Base-by-base conservation (phyloP, 2,329 filamentous ascomycete genomes). In the Claviceps sp. region DNA sequence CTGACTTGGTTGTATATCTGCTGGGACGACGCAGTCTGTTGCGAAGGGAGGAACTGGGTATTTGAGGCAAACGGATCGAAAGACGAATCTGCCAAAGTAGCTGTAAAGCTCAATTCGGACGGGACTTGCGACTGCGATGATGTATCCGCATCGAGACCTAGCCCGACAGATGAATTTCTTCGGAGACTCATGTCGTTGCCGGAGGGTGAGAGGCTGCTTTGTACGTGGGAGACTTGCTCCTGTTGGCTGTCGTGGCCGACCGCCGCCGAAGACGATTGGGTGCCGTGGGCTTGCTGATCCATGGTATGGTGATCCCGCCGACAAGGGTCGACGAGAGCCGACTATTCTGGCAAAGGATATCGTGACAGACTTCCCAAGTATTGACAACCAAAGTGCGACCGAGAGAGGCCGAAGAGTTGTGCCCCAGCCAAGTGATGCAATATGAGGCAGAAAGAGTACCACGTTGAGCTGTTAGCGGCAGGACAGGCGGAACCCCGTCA, bases 211-310 rank as follows among this genome's bases (percentile, higher is more conserved):
- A 80, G 80, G 26, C 49, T 39, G 58, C 71, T 77, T 66, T 80
- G 79, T 83, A 85, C 83, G 82, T 80, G 75, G 71, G 72, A 65
- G 64, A 68, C 69, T 62, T 78, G 73, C 17, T 45, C 20, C 59
- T 75, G 75, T 62, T 77, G 74, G 57, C 74, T 73, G 63, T 44
- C 50, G 14, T 54, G 55, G 45, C 48, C 52, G 47, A 52, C 39
- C 37, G 73, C 72, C 61, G 82, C 83, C 58, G 82, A 83, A 58
- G 76, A 78, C 59, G 81, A 83, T 63, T 80, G 79, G 64, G 79
- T 79, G 64, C 62, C 65, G 57, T 68, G 68, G 60, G 60, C 60
- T 56, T 69, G 66, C 57, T 69, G 68, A 64, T 70, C 68, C 69
- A 72, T 72, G 61, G 23, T 34, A 72, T 72, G 61, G 23, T 34